Evolutionary conservation across 345 rosid genomes (phyloP), one percentile per base, ranked within the genome.

Genomic region (Arabis hirsuta): DNA sequence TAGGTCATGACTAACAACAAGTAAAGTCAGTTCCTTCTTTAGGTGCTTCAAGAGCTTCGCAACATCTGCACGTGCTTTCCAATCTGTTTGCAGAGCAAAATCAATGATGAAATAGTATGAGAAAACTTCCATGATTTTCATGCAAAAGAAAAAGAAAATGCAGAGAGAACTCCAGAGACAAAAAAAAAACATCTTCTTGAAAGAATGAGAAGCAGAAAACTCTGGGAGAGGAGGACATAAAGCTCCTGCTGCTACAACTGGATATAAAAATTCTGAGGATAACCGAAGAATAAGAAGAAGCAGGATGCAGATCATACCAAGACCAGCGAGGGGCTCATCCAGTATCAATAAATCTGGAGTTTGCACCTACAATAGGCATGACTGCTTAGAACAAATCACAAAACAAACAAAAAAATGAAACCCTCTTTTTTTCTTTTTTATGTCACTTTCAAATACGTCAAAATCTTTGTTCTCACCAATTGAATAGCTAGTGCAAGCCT

Each of bases 291-390:
- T 34, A n/a, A 60, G 38, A 71, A 72, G 29, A 45, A 14, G 74
- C 43, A 1, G 67, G 69, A 77, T 61, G 14, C 47, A 65, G 68
- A 36, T 7, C 87, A 72, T 89, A 91, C 96, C 99, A 73, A 91
- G 96, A 75, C 99, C 99, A 69, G 96, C 96, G 62, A 94, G 96
- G 57, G 97, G 98, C 75, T 94, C 97, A 64, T 94, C 98, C 86
- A 91, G 69, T 78, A 94, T 85, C 79, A 94, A 53, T 51, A 89
- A 69, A 73, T 91, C 92, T 60, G 97, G 98, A 43, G 88, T 88
- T 76, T 88, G 88, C 36, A 87, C 95, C 97, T 91, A 81, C 69
- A 71, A 65, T 62, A 77, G n/a, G 62, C 65, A 54, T 26, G 67
- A 24, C 6, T 43, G 53, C 29, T 63, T 41, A 62, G 31, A 64